Conservation (phyloP, 768 basidiomycete genomes). For the Dacryopinax primogenitus region DNA sequence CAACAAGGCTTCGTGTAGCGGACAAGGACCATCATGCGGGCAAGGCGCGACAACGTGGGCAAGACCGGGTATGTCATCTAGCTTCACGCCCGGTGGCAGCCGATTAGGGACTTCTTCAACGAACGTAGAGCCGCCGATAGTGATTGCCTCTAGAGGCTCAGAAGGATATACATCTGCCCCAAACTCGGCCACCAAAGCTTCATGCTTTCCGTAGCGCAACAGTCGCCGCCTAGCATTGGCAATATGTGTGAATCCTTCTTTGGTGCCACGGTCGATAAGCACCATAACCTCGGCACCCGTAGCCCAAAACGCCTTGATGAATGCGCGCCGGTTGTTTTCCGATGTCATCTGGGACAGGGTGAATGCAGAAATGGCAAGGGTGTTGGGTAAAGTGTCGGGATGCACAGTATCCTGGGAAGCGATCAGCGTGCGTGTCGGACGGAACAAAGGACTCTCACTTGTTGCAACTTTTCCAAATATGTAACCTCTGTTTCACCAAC, state of each 20-base stretch:
- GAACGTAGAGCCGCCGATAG: neutral
- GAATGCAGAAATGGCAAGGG: constrained; percentile 76
- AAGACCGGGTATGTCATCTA: constrained; percentile 13
- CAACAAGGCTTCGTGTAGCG: constrained; percentile 41
- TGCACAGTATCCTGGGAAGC: neutral
- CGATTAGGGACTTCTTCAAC: constrained; percentile 7
- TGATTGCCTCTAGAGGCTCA: neutral
- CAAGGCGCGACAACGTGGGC: constrained; percentile 84
- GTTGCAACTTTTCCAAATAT: neutral
- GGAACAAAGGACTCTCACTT: neutral
- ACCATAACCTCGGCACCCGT: constrained; percentile 80
- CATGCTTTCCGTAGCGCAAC: constrained; percentile 48
- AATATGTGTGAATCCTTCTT: constrained; percentile 60
- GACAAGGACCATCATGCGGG: constrained; percentile 79
- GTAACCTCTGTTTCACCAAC: neutral
- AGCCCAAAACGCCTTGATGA: constrained; percentile 81
- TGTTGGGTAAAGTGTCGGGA: constrained; percentile 40
- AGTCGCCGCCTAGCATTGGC: constrained; percentile 67
- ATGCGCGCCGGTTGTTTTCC: constrained; percentile 43
- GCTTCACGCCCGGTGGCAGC: constrained; percentile 8
- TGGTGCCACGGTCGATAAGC: constrained; percentile 72
- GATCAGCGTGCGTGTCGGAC: no score
- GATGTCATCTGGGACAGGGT: constrained; percentile 61
- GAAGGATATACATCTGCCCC: neutral
- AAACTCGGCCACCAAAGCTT: constrained; percentile 20